These are phyloP conservation scores for Triangularia setosa DNA, from an alignment of 2,329 filamentous ascomycete genomes.

Conservation along the genomic window DNA sequence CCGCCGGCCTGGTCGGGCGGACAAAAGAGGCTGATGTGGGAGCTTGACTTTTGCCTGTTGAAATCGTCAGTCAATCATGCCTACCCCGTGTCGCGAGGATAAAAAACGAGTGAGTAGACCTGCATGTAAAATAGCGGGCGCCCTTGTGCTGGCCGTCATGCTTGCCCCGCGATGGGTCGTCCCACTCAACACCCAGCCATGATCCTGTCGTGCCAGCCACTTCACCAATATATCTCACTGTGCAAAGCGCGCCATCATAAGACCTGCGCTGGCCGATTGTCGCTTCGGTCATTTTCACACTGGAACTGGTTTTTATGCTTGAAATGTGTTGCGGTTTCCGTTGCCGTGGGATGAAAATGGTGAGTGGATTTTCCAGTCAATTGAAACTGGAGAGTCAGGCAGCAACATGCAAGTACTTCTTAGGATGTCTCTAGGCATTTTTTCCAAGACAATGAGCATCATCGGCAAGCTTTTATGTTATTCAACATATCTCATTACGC, in stretches of 20 bases:
- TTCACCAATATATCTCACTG: conserved; percentile 75
- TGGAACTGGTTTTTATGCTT: not conserved
- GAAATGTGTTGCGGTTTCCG: not conserved
- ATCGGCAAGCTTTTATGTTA: conserved; percentile 1
- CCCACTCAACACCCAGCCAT: conserved; percentile 98
- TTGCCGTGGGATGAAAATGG: not conserved
- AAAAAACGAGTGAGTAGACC: conserved; percentile 22
- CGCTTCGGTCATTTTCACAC: conserved; percentile 38
- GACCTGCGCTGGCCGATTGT: conserved; percentile 71
- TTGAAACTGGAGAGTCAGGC: conserved; percentile 4
- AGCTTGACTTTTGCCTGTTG: conserved; percentile 55
- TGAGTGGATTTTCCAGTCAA: not conserved
- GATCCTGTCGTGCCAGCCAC: conserved; percentile 71
- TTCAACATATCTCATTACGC: not conserved
- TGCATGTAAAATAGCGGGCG: conserved; percentile 79
- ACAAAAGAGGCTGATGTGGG: conserved; percentile 82
- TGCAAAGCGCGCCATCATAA: conserved; percentile 73
- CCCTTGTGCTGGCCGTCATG: conserved; percentile 82
- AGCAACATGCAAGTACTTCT: not conserved
- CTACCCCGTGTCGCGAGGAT: not conserved
- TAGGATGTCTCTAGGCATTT: not conserved
- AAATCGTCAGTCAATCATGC: conserved; percentile 12
- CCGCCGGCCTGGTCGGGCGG: conserved; percentile 67
- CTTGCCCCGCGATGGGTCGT: conserved; percentile 80
- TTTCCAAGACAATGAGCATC: not conserved